phyloP scores from a whole-genome alignment of 1,284 basidiomycete genomes.

The Tilletia caries region DNA sequence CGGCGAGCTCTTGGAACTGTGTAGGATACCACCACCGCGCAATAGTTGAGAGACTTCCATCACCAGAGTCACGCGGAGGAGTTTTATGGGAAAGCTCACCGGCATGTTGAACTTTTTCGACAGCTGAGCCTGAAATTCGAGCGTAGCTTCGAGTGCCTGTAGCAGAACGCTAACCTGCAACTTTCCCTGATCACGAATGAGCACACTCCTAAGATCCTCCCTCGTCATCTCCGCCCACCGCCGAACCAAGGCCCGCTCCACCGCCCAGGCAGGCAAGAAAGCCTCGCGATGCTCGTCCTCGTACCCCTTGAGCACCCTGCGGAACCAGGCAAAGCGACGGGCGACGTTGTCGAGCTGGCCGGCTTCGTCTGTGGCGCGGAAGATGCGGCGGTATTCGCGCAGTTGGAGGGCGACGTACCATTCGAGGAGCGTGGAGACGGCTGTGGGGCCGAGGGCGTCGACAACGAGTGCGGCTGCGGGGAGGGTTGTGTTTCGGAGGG shows the following conservation, averaged over 20 bases:
- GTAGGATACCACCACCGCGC: not conserved
- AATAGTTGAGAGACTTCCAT: not conserved
- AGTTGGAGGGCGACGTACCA: conserved; percentile 86
- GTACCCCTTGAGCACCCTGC: conserved; percentile 80
- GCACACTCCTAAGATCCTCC: conserved; percentile 46
- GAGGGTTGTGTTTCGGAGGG: conserved; percentile 19
- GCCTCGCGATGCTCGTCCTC: conserved; percentile 69
- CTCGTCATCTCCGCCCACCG: conserved; percentile 47
- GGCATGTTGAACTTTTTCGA: conserved; percentile 33
- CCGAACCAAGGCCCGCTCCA: conserved; percentile 35
- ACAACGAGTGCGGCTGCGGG: conserved; percentile 31
- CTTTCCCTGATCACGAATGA: conserved; percentile 42
- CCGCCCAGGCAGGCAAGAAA: conserved; percentile 42
- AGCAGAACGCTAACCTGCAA: conserved; percentile 45
- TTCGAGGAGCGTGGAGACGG: conserved; percentile 68
- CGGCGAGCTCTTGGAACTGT: conserved; percentile 10
- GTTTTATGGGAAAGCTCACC: not conserved
- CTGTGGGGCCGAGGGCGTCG: conserved; percentile 47
- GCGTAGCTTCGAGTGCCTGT: conserved; percentile 43
- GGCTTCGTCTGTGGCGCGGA: conserved; percentile 64
- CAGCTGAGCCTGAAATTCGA: conserved; percentile 46
- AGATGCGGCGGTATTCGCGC: conserved; percentile 94
- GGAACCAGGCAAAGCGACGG: conserved; percentile 91
- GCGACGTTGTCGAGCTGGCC: conserved; percentile 94
- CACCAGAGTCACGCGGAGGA: not conserved